Conservation (phyloP, 257 asterid genomes). For the Dorcoceras hygrometricum region DNA sequence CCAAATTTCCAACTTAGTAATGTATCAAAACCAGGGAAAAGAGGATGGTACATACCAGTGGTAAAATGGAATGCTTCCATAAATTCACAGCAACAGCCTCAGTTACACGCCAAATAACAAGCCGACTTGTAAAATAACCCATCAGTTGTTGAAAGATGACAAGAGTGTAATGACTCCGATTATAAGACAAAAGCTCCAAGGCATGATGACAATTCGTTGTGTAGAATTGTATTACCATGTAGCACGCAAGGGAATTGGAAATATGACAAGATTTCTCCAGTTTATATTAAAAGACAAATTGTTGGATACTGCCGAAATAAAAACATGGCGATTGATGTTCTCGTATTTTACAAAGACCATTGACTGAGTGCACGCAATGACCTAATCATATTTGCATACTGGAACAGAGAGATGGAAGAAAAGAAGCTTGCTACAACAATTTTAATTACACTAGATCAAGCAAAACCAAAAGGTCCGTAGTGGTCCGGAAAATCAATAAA, state of each 20-base stretch:
- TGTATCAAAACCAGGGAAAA: neutral
- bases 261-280: conserved; percentile 9
- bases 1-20: neutral
- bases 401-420: conserved; percentile 15
- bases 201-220: neutral
- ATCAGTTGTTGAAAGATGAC: neutral
- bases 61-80: neutral
- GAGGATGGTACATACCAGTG: conserved; percentile 8
- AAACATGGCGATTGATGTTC: conserved; percentile 29
- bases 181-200: too few relatives aligned
- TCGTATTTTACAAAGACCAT: conserved; percentile 22
- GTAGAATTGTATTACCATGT: neutral
- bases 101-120: neutral
- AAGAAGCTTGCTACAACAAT: conserved; percentile 13
- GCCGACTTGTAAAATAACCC: too few relatives aligned
- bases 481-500: conserved; percentile 37
- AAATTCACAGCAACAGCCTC: neutral
- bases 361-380: conserved; percentile 25
- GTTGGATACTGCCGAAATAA: conserved; percentile 27
- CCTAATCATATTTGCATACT: conserved; percentile 26
- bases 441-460: conserved; percentile 40
- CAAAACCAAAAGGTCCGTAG: conserved; percentile 34
- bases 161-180: too few relatives aligned
- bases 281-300: conserved; percentile 1
- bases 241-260: neutral